phyloP scores from a whole-genome alignment of 2,329 filamentous ascomycete genomes.

The Microdochium paspali region DNA sequence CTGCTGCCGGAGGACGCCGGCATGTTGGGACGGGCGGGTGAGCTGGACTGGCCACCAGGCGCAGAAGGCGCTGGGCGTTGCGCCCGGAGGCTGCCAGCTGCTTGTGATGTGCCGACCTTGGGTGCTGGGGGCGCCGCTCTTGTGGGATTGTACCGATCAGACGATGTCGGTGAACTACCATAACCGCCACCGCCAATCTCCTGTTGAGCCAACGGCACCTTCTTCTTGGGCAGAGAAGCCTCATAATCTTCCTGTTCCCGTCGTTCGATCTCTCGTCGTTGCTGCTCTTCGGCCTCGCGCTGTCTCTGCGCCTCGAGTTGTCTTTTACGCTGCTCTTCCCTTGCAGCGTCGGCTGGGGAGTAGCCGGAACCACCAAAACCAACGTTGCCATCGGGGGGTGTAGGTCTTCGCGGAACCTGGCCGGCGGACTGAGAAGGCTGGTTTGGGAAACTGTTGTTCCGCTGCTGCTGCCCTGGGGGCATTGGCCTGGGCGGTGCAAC shows the following conservation, averaged over 20 bases:
- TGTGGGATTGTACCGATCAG: conserved; percentile 73
- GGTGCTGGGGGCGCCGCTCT: conserved; percentile 78
- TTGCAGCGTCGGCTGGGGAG: conserved; percentile 33
- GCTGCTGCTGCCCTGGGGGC: conserved; percentile 36
- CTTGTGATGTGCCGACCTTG: conserved; percentile 44
- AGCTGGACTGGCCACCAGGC: conserved; percentile 29
- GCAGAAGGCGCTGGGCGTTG: conserved; percentile 78
- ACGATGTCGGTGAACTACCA: conserved; percentile 32
- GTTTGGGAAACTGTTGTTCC: conserved; percentile 26
- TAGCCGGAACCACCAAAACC: conserved; percentile 43
- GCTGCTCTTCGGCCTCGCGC: conserved; percentile 53
- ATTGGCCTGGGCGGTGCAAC: conserved; percentile 63
- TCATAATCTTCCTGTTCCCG: conserved; percentile 84
- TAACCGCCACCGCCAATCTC: conserved; percentile 68
- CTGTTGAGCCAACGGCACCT: conserved; percentile 75
- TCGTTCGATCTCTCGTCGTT: conserved; percentile 57
- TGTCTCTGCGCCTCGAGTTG: conserved; percentile 51
- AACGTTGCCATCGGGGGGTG: conserved; percentile 37
- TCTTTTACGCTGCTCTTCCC: conserved; percentile 52
- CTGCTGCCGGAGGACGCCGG: conserved; percentile 40
- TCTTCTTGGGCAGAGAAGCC: conserved; percentile 74
- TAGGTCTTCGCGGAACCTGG: conserved; percentile 31
- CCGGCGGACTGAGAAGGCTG: conserved; percentile 25
- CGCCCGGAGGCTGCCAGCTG: conserved; percentile 45
- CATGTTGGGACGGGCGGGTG: conserved; percentile 33